Percentiles rank a stretch among this genome's conserved stretches.
These are phyloP conservation scores for Terana coerulea DNA, from an alignment of 768 basidiomycete genomes.

Conservation along the genomic window DNA sequence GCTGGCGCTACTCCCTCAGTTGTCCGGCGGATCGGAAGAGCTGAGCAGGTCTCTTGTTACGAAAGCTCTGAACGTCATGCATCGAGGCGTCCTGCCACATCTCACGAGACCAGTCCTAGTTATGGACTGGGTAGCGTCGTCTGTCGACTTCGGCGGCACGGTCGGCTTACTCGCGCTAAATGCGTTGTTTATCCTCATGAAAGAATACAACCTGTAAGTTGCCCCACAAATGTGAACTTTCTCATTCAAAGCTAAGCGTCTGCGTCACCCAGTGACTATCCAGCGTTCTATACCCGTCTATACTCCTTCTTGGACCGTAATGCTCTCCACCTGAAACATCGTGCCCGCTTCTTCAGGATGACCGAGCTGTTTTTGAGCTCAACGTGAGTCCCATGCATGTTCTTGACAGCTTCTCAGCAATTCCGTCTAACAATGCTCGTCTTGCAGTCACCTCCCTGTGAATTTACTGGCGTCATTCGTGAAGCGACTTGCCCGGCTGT, in stretches of 20 bases:
- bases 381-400: conserved; percentile 51
- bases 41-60: conserved; percentile 40
- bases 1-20: conserved; percentile 63
- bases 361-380: conserved; percentile 89
- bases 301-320: conserved; percentile 88
- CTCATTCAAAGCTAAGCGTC: neutral
- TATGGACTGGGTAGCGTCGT: conserved; percentile 91
- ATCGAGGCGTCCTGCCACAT: conserved; percentile 79
- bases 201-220: conserved; percentile 87
- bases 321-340: conserved; percentile 86
- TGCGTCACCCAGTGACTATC: conserved; percentile 78
- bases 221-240: neutral
- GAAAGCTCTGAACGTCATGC: conserved; percentile 72
- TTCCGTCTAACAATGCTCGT: conserved; percentile 11
- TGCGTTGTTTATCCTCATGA: conserved; percentile 86
- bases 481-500: conserved; percentile 83
- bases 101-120: conserved; percentile 70
- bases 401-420: neutral
- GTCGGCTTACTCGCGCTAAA: conserved; percentile 89
- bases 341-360: conserved; percentile 92
- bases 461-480: conserved; percentile 93
- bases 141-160: conserved; percentile 80
- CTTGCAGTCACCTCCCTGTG: conserved; percentile 77
- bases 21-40: conserved; percentile 37
- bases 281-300: conserved; percentile 88